Percentiles rank a stretch among this genome's conserved stretches.
Evolutionary conservation across 1,139 yeast species (phyloP).

Genomic region (Schwanniomyces etchellsii): DNA sequence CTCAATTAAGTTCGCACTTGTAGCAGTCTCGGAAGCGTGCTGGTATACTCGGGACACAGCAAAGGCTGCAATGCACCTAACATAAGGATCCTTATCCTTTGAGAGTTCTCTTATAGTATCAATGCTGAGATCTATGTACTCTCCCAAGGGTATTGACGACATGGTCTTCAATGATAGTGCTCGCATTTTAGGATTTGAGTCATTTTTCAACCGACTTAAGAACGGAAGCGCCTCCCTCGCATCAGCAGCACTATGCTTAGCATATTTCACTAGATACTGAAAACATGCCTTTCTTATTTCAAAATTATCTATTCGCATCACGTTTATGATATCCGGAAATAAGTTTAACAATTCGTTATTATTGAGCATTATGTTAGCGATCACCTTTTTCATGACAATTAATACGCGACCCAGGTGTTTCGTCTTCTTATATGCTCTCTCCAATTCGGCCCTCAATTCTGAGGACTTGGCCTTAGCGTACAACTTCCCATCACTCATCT

Average conservation of each 20-base stretch:
- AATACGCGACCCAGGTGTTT: slow-evolving; percentile 45
- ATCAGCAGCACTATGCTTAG: slow-evolving; percentile 48
- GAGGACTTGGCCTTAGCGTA: slow-evolving; percentile 42
- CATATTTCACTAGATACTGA: slow-evolving; percentile 57
- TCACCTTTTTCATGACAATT: slow-evolving; percentile 63
- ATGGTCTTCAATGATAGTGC: slow-evolving; percentile 60
- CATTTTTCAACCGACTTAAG: slow-evolving; percentile 46
- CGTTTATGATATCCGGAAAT: slow-evolving; percentile 59
- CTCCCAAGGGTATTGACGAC: slow-evolving; percentile 51
- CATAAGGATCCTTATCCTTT: slow-evolving; percentile 50
- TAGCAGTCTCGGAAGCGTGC: slow-evolving; percentile 43
- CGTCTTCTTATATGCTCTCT: slow-evolving; percentile 50
- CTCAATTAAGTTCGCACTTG: slow-evolving; percentile 43
- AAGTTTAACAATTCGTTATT: slow-evolving; percentile 68
- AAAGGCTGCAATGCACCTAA: slow-evolving; percentile 66
- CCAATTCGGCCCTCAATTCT: slow-evolving; percentile 53
- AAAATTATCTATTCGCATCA: slow-evolving; percentile 60
- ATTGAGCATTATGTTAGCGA: slow-evolving; percentile 81
- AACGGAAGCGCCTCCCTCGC: slow-evolving; percentile 54
- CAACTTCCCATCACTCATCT: slow-evolving; percentile 40
- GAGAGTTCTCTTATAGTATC: slow-evolving; percentile 26
- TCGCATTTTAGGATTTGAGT: slow-evolving; percentile 27
- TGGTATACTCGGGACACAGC: slow-evolving; percentile 68
- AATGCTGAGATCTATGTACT: slow-evolving; percentile 38
- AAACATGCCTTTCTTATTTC: slow-evolving; percentile 69